Percentiles rank a stretch among this genome's conserved stretches.
Conservation (phyloP, 805 yeast species). For the Yarrowia phangngaensis region DNA sequence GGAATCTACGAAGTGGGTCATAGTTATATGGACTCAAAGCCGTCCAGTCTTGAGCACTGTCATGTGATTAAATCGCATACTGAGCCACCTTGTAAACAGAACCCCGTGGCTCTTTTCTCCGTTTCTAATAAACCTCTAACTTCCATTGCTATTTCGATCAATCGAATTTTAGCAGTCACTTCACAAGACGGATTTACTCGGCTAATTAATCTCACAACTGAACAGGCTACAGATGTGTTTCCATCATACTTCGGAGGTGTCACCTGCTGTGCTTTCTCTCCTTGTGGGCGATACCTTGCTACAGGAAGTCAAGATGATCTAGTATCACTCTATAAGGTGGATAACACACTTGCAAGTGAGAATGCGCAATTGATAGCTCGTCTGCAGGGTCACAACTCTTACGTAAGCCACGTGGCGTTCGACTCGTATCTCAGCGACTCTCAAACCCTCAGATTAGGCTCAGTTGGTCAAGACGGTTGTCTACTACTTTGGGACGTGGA, state of each 20-base stretch:
- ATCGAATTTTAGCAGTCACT: slow-evolving; percentile 38
- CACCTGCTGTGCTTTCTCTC: slow-evolving; percentile 50
- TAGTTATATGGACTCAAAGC: slow-evolving; percentile 5
- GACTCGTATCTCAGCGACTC: slow-evolving; percentile 43
- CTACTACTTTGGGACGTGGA: slow-evolving; percentile 54
- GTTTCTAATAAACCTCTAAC: slow-evolving; percentile 60
- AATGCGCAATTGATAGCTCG: slow-evolving; percentile 37
- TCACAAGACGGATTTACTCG: slow-evolving; percentile 64
- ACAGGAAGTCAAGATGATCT: slow-evolving; percentile 57
- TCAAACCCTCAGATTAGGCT: slow-evolving; percentile 47
- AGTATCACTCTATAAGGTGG: slow-evolving; percentile 45
- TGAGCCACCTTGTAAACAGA: slow-evolving; percentile 32
- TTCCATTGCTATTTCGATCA: slow-evolving; percentile 45
- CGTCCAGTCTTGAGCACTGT: slow-evolving; percentile 18
- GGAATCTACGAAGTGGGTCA: slow-evolving; percentile 27
- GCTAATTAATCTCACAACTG: slow-evolving; percentile 50
- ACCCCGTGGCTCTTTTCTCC: slow-evolving; percentile 60
- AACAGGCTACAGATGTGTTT: slow-evolving; percentile 49
- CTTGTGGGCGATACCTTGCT: slow-evolving; percentile 48
- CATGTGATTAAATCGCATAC: slow-evolving; percentile 21
- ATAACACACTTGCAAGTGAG: slow-evolving; percentile 26
- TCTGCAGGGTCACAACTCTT: slow-evolving; percentile 51
- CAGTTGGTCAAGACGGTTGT: slow-evolving; percentile 56
- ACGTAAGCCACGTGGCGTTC: slow-evolving; percentile 48
- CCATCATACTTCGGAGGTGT: slow-evolving; percentile 68